A percentile compares a stretch with the other conserved stretches of the same genome.
Conservation (phyloP, 75 land plant genomes). For the Pinus albicaulis region DNA sequence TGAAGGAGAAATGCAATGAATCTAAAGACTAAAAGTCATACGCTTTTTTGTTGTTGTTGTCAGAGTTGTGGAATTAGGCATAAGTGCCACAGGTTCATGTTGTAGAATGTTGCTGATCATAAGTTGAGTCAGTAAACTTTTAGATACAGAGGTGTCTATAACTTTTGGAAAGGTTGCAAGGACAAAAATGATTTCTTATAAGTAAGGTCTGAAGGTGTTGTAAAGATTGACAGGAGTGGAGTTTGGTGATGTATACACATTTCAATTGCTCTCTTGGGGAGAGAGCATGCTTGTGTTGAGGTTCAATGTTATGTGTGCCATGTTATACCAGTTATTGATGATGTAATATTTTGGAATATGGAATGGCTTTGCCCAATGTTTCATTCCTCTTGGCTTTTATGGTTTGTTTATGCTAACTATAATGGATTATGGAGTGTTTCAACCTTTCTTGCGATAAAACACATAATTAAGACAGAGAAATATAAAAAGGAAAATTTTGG, state of each 20-base stretch:
- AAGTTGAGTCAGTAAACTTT: neutral
- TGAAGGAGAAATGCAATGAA: neutral
- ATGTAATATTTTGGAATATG: constrained; percentile 1
- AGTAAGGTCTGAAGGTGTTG: neutral
- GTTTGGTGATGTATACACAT: neutral
- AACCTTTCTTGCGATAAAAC: no score
- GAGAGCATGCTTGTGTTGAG: constrained; percentile 2
- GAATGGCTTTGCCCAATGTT: neutral
- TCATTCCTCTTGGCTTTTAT: no score
- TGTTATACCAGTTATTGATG: neutral
- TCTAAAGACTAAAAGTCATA: neutral
- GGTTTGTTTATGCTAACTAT: no score
- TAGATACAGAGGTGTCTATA: constrained; percentile 6
- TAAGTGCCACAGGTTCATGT: constrained; percentile 1
- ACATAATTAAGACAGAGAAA: no score
- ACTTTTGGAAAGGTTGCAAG: constrained; percentile 5
- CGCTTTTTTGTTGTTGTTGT: neutral
- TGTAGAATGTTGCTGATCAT: constrained; percentile 1
- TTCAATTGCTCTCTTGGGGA: neutral
- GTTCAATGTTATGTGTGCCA: constrained; percentile 1
- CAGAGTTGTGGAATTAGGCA: neutral
- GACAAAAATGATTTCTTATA: neutral
- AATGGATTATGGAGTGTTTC: no score
- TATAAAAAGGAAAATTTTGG: no score
- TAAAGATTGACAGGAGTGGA: constrained; percentile 7